Base-by-base conservation (phyloP, 2,329 filamentous ascomycete species). In the Fusarium sulawesiense region DNA sequence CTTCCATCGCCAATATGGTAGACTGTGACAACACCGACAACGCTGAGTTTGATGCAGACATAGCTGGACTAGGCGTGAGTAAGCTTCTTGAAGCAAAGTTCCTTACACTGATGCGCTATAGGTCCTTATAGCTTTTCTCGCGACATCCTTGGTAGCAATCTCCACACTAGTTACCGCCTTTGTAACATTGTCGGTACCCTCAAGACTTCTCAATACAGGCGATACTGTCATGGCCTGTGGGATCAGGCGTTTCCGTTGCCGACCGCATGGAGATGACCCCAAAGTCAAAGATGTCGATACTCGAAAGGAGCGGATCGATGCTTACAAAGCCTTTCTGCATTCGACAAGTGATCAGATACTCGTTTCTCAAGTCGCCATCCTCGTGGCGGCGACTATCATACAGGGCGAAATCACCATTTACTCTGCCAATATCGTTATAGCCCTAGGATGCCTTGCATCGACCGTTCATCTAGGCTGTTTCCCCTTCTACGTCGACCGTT, bases 21-120 rank as follows among this genome's bases (percentile, higher is more conserved):
- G 18, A 37, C 34, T 37, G 34, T 37, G 10, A 12, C 34, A n/a
- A 37, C 3, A 0, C 8, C 1, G 20, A 27, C 3, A 2, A 30
- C 4, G 48, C 56, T 1, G 23, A 48, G 1, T 62, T 64, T 6
- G 60, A 64, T 3, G 42, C 60, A 5, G 60, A 64, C 2, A 48
- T 64, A 13, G 60, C 60, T 13, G 60, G 57, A 4, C 20, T 42
- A 7, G 57, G 60, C 18, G 60, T 64, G 8, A n/a, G 27, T 47
- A 0, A 14, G 1, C 4, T 23, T 2, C 16, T 3, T 5, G 3
- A 18, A 6, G 6, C 4, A 16, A 20, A 6, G 0, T 0, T 1
- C 10, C 4, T 4, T 3, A 32, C 20, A 12, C 16, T 48, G 1
- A 32, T 3, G 2, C 0, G 2, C 3, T 8, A 2, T 7, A 63